Evolutionary conservation across 2,329 filamentous ascomycete genomes (phyloP), one percentile per base, ranked within the genome.

Genomic region (Ophiostoma novo-ulmi): DNA sequence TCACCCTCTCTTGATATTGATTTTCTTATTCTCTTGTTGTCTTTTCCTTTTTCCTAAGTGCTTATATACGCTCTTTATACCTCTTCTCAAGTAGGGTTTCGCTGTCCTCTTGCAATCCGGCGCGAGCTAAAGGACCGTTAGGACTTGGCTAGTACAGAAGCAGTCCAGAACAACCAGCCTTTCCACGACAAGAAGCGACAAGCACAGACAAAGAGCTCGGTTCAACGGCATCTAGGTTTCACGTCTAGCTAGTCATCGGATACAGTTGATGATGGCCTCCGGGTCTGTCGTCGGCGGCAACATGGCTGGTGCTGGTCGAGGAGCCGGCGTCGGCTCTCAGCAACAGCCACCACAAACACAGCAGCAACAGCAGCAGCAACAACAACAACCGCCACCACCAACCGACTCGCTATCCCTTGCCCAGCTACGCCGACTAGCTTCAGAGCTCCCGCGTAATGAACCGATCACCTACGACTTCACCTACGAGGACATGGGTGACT

Each of bases 381-480:
- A 58, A 35, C 69, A 58, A 17, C 69, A 58, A 10, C 55, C 68
- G 6, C 58, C 52, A 38, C 72, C 67, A 48, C 55, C 82, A 8
- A 87, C 77, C 35, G 91, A 94, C 80, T 94, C 91, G 20, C 83
- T 94, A 38, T 94, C 91, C 44, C 82, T 94, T 63, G 85, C 88
- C 72, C 91, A 94, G 79, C 83, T 94, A 68, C 86, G 88, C 74
- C 88, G 87, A 74, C 86, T 94, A 70, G 89, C 94, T 22, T 87
- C 88, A 73, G 91, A 94, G 72, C 88, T 92, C 38, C 90, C 90
- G 20, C 87, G 87, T 73, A 78, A 84, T 69, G 91, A 93, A 74
- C 86, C 90, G 68, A 83, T 85, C 63, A 88, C 88, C 13, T 99
- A 99, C 82, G 93, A 95, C 72, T 99, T 97, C 78, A 87, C 87